These are phyloP conservation scores for Acanthochlamys bracteata DNA, from an alignment of 106 monocot genomes.

Conservation along the genomic window DNA sequence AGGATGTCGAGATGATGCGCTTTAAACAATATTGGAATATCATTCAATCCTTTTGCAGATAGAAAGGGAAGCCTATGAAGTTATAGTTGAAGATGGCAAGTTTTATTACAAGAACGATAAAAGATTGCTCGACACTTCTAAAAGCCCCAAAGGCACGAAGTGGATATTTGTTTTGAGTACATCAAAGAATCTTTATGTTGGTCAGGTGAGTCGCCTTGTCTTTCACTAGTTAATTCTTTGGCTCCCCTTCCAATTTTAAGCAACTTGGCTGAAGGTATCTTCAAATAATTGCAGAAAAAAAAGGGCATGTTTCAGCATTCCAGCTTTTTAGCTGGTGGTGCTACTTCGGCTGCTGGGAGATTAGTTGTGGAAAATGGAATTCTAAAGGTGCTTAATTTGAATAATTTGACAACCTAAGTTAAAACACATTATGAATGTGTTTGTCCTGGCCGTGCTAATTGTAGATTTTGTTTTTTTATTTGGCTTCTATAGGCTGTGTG, in stretches of 20 bases:
- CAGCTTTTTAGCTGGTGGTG: constrained; percentile 91
- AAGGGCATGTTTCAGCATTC: constrained; percentile 94
- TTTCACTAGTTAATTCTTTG: background rate
- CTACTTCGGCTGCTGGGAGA: constrained; percentile 88
- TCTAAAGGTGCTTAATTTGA: constrained; percentile 49
- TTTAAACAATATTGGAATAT: background rate
- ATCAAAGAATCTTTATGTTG: constrained; percentile 66
- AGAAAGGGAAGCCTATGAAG: constrained; percentile 78
- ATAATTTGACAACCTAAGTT: background rate
- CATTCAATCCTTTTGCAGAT: constrained; percentile 35
- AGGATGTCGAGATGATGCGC: too few species aligned
- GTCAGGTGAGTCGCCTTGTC: constrained; percentile 32
- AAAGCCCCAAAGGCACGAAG: constrained; percentile 30
- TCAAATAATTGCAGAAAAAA: constrained; percentile 44
- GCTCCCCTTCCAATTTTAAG: background rate
- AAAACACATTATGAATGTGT: background rate
- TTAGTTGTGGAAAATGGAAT: constrained; percentile 61
- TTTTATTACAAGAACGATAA: constrained; percentile 45
- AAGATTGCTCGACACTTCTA: constrained; percentile 46
- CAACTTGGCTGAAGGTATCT: background rate
- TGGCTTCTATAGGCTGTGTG: constrained; percentile 55
- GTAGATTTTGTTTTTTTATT: background rate
- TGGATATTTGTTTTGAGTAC: constrained; percentile 96
- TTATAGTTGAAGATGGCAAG: constrained; percentile 52
- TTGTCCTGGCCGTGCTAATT: background rate